Conservation (phyloP, 2,329 filamentous ascomycete species). For the Venturia oleaginea region DNA sequence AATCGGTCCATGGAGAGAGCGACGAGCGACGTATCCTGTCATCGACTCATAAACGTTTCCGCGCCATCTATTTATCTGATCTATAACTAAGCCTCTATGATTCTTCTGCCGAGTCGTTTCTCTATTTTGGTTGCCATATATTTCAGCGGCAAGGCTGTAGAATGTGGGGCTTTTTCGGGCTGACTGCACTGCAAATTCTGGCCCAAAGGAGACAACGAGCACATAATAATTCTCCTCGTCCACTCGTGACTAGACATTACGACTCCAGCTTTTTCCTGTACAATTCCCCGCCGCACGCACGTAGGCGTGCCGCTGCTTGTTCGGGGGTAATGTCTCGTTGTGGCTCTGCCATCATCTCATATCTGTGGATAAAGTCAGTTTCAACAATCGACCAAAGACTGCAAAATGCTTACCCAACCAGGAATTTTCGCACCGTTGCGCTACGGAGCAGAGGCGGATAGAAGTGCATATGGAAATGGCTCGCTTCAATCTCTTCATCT, state of each 20-base stretch:
- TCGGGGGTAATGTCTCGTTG: conserved; percentile 97
- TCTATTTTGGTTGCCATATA: neutral
- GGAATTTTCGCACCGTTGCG: conserved; percentile 88
- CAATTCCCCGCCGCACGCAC: conserved; percentile 68
- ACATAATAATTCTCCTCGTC: neutral
- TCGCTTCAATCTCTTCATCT: conserved; percentile 73
- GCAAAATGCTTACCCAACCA: conserved; percentile 56
- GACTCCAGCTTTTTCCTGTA: conserved; percentile 60
- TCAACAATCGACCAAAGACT: neutral
- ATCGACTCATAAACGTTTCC: neutral
- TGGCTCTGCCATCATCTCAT: conserved; percentile 95
- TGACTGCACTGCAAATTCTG: neutral
- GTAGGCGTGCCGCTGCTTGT: conserved; percentile 73
- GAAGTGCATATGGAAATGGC: conserved; percentile 95
- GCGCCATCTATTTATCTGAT: neutral
- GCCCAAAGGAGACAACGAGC: neutral
- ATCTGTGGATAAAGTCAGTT: conserved; percentile 33
- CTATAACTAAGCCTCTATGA: neutral
- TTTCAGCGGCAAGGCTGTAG: neutral
- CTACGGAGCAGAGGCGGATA: conserved; percentile 89
- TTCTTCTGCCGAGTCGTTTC: no score
- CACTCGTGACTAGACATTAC: neutral
- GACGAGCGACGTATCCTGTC: no score
- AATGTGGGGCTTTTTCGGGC: no score
- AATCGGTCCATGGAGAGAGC: neutral